phyloP scores from a whole-genome alignment of 2,329 filamentous ascomycete species.

The Ramularia endophylla region DNA sequence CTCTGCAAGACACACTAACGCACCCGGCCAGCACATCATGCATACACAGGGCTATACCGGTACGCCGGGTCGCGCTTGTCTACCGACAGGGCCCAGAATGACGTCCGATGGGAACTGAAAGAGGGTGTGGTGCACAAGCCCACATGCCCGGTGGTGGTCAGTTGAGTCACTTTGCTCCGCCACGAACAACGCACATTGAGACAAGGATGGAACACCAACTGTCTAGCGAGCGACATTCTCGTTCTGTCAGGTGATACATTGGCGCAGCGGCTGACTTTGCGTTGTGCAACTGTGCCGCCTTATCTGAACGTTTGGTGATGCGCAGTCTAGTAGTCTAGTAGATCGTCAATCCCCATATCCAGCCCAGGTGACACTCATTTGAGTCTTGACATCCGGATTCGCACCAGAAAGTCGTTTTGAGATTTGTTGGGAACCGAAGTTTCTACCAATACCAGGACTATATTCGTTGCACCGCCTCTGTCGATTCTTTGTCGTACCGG shows the following conservation, averaged over 20 bases:
- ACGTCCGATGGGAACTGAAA: constrained; percentile 1
- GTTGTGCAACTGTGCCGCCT: no score
- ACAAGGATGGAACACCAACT: not conserved
- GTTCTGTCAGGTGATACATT: constrained; percentile 13
- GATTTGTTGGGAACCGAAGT: no score
- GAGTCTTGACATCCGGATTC: no score
- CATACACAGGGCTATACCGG: constrained; percentile 9
- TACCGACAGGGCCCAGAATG: constrained; percentile 1
- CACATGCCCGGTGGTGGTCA: constrained; percentile 5
- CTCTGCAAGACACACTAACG: constrained; percentile 11
- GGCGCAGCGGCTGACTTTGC: no score
- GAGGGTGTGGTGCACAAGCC: constrained; percentile 11
- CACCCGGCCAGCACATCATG: constrained; percentile 20
- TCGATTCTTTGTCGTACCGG: no score
- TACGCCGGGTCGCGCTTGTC: constrained; percentile 9
- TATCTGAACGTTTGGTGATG: no score
- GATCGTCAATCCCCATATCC: no score
- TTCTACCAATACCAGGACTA: no score
- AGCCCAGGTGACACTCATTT: no score
- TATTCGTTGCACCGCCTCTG: no score
- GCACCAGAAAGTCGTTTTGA: no score
- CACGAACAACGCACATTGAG: constrained; percentile 15
- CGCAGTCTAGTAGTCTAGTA: no score
- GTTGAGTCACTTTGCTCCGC: constrained; percentile 11
- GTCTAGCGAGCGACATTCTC: constrained; percentile 8